These are phyloP conservation scores for Hanseniaspora taiwanica DNA, from an alignment of 805 yeast species.

Conservation along the genomic window DNA sequence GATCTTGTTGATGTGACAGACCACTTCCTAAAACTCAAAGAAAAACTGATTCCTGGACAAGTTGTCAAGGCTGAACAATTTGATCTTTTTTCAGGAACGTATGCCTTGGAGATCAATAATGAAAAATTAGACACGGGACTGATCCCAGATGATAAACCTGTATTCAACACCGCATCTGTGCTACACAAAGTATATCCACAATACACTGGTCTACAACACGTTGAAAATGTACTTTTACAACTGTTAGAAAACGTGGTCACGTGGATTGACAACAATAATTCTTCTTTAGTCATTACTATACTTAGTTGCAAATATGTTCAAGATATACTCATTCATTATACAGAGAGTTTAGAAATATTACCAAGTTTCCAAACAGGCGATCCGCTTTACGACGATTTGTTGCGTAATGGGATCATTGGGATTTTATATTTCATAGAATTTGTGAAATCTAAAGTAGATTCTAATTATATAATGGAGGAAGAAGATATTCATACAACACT, in stretches of 20 bases:
- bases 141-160: conserved; percentile 33
- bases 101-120: conserved; percentile 72
- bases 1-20: conserved; percentile 46
- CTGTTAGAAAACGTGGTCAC: conserved; percentile 42
- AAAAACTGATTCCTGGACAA: conserved; percentile 32
- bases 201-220: neutral
- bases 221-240: conserved; percentile 10
- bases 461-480: conserved; percentile 50
- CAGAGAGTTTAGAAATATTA: conserved; percentile 11
- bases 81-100: conserved; percentile 68
- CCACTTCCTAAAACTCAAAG: conserved; percentile 29
- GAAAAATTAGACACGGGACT: conserved; percentile 66
- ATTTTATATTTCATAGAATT: conserved; percentile 40
- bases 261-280: conserved; percentile 56
- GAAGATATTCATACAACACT: conserved; percentile 56
- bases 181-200: conserved; percentile 7
- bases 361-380: conserved; percentile 12
- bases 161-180: conserved; percentile 29
- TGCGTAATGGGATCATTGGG: conserved; percentile 39
- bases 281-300: conserved; percentile 58
- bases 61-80: conserved; percentile 49
- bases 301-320: conserved; percentile 66
- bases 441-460: conserved; percentile 31
- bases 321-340: conserved; percentile 32
- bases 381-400: conserved; percentile 34